Conservation (phyloP, 1,284 basidiomycete genomes). For the Ustilago xerochloae region DNA sequence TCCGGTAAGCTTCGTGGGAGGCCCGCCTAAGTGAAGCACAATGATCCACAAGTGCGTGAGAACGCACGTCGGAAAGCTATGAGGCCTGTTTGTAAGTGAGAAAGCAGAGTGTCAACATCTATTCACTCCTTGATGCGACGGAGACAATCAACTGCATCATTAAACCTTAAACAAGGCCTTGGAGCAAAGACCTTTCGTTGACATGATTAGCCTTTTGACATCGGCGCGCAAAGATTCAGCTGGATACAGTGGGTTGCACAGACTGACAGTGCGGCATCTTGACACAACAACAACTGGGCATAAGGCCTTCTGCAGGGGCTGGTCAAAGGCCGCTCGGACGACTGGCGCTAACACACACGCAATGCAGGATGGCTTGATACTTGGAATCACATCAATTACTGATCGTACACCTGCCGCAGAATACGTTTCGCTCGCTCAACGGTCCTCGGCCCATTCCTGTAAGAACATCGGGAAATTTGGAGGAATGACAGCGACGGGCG, state of each 20-base stretch:
- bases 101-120: constrained; percentile 26
- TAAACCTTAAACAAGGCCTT: background rate
- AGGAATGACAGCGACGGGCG: background rate
- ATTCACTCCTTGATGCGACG: constrained; percentile 12
- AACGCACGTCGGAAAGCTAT: background rate
- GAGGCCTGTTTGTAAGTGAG: background rate
- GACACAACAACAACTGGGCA: no score
- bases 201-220: background rate
- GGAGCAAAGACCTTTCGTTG: background rate
- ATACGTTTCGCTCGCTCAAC: constrained; percentile 24
- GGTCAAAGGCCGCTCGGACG: no score
- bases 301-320: no score
- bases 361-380: no score
- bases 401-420: constrained; percentile 2
- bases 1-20: no score
- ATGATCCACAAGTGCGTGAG: background rate
- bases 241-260: background rate
- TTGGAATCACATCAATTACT: background rate
- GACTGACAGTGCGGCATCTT: no score
- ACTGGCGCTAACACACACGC: background rate
- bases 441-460: constrained; percentile 67
- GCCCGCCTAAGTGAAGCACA: no score
- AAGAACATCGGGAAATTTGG: background rate
- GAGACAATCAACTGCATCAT: background rate
- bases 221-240: background rate